These are phyloP conservation scores for Pontederia crassipes DNA, from an alignment of 176 grass and related monocot genomes.

Conservation along the genomic window DNA sequence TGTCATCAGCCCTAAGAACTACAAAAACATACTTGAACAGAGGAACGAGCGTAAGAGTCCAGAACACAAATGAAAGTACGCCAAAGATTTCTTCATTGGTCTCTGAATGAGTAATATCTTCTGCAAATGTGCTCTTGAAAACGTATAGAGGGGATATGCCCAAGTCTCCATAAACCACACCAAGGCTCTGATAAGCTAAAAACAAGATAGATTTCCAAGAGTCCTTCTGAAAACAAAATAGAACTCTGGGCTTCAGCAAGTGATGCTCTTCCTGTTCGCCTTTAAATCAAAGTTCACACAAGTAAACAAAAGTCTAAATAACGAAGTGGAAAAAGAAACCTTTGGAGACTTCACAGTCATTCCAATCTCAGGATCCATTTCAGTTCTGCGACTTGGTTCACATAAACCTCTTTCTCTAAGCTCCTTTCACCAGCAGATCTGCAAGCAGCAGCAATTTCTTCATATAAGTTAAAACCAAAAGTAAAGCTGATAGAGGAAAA, in stretches of 20 bases:
- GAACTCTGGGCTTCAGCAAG: neutral
- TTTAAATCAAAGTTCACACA: neutral
- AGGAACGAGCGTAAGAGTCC: constrained; percentile 16
- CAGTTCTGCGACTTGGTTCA: no score
- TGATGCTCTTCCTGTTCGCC: neutral
- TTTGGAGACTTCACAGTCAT: neutral
- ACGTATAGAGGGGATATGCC: constrained; percentile 21
- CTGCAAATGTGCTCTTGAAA: constrained; percentile 19
- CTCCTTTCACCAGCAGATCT: no score
- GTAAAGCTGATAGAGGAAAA: no score
- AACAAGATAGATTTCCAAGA: constrained; percentile 12
- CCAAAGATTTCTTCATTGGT: constrained; percentile 16
- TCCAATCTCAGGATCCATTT: constrained; percentile 18
- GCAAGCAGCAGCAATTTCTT: no score
- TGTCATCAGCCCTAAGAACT: constrained; percentile 19
- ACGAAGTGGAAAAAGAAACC: neutral
- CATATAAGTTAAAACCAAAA: no score
- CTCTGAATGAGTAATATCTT: constrained; percentile 12
- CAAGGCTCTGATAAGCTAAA: constrained; percentile 16
- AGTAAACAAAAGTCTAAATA: neutral
- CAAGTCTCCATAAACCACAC: constrained; percentile 18
- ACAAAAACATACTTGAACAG: constrained; percentile 19
- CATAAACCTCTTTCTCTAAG: no score
- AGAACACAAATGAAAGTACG: constrained; percentile 16
- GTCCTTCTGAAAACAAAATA: constrained; percentile 1